A percentile compares a stretch with the other conserved stretches of the same genome.
Evolutionary conservation across 352 stramenopile genomes (phyloP).

Genomic region (Hyaloperonospora brassicae): DNA sequence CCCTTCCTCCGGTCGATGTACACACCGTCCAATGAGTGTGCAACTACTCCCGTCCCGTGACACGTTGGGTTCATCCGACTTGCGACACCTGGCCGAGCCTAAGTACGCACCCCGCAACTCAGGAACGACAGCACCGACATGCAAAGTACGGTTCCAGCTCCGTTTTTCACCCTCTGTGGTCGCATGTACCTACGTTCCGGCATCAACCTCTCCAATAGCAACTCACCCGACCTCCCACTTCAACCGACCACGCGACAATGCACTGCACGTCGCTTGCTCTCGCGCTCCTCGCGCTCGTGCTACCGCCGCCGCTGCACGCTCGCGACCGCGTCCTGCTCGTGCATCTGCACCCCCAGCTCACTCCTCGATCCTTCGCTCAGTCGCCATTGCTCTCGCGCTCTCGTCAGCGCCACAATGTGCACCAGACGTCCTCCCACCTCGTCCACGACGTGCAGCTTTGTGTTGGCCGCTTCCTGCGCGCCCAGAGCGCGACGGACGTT

Average conservation of each 20-base stretch:
- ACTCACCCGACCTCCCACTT: slow-evolving; percentile 17
- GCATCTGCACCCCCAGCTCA: slow-evolving; percentile 30
- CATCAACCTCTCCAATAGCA: too few relatives aligned
- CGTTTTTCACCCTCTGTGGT: too few relatives aligned
- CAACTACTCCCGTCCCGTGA: too few relatives aligned
- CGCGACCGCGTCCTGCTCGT: slow-evolving; percentile 28
- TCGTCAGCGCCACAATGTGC: slow-evolving; percentile 17
- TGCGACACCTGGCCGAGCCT: too few relatives aligned
- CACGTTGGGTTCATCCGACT: too few relatives aligned
- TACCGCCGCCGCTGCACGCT: slow-evolving; percentile 9
- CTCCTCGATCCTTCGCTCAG: slow-evolving; percentile 3
- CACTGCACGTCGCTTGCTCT: slow-evolving; percentile 3
- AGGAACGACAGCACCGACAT: too few relatives aligned
- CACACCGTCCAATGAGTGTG: too few relatives aligned
- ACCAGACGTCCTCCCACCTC: slow-evolving; percentile 7
- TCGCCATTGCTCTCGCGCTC: slow-evolving; percentile 6
- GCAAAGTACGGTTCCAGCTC: too few relatives aligned
- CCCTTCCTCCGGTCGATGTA: too few relatives aligned
- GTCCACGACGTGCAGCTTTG: slow-evolving; percentile 18
- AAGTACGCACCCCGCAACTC: too few relatives aligned
- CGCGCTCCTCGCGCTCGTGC: slow-evolving; percentile 14
- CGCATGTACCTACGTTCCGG: too few relatives aligned
- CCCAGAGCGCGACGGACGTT: slow-evolving; percentile 7
- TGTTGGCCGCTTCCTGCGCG: slow-evolving; percentile 21
- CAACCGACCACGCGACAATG: slow-evolving; percentile 1